Percentiles rank a stretch among this genome's conserved stretches.
phyloP scores from a whole-genome alignment of 1,284 basidiomycete genomes.

The Ganoderma lucidum region DNA sequence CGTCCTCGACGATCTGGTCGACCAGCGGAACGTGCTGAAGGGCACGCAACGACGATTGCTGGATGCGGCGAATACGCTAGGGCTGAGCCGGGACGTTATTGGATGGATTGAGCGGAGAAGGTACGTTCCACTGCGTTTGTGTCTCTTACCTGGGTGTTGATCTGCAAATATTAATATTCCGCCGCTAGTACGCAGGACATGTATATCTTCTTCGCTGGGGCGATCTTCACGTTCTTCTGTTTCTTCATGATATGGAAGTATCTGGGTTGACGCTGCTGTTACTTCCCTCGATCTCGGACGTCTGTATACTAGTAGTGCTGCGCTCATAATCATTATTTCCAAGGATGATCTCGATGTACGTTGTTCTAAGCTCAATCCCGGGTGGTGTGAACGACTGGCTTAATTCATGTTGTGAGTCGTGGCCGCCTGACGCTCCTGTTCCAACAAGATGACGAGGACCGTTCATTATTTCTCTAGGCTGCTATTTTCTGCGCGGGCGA shows the following conservation, averaged over 20 bases:
- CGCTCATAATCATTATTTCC: conserved; percentile 18
- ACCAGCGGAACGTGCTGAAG: conserved; percentile 91
- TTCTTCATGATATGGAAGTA: conserved; percentile 93
- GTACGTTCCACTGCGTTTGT: conserved; percentile 48
- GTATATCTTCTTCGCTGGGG: conserved; percentile 89
- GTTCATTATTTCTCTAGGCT: no score
- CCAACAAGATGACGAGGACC: no score
- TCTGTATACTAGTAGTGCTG: conserved; percentile 26
- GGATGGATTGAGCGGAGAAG: conserved; percentile 94
- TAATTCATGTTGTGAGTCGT: no score
- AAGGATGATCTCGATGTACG: not conserved
- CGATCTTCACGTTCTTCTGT: conserved; percentile 87
- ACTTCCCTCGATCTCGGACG: conserved; percentile 14
- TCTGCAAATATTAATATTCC: not conserved
- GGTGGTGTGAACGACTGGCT: no score
- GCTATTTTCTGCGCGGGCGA: no score
- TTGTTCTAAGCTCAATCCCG: not conserved
- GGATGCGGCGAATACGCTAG: conserved; percentile 91
- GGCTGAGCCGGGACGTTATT: conserved; percentile 91
- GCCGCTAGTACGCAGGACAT: conserved; percentile 84
- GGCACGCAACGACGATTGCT: conserved; percentile 87
- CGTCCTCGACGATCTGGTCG: conserved; percentile 88
- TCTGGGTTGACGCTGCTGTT: conserved; percentile 62
- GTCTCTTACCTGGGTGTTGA: not conserved
- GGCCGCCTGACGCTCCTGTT: no score